Evolutionary conservation across 768 basidiomycete genomes (phyloP).

Genomic region (Rubroboletus pulcherrimus): DNA sequence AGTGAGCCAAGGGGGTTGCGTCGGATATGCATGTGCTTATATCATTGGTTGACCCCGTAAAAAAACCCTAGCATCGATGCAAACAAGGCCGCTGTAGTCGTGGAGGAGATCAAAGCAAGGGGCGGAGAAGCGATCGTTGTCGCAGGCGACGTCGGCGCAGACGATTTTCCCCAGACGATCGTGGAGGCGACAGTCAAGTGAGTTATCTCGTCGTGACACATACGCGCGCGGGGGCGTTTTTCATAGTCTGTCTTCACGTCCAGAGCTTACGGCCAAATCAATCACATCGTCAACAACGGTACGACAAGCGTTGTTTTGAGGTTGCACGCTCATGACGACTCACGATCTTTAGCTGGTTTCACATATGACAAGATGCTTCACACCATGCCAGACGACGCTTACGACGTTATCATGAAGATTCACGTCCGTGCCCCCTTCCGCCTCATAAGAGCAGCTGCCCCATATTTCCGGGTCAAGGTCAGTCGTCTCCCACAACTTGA

Average conservation of each 20-base stretch:
- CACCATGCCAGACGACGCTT: slow-evolving; percentile 79
- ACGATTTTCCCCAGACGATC: slow-evolving; percentile 78
- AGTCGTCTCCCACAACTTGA: background rate
- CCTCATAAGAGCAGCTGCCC: slow-evolving; percentile 78
- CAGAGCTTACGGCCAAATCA: slow-evolving; percentile 79
- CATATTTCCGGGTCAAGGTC: slow-evolving; percentile 77
- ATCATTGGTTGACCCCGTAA: background rate
- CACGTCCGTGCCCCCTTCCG: slow-evolving; percentile 87
- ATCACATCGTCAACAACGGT: slow-evolving; percentile 85
- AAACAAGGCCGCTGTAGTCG: slow-evolving; percentile 61
- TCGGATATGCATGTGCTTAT: background rate
- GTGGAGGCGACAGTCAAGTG: slow-evolving; percentile 73
- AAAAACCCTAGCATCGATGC: slow-evolving; percentile 57
- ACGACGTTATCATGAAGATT: slow-evolving; percentile 77
- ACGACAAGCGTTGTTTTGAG: slow-evolving; percentile 6
- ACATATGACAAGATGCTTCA: slow-evolving; percentile 87
- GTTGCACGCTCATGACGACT: background rate
- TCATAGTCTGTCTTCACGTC: background rate
- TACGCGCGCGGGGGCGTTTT: background rate
- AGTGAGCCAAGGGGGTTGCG: slow-evolving; percentile 41
- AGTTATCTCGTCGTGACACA: slow-evolving; percentile 28
- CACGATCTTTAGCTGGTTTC: slow-evolving; percentile 51
- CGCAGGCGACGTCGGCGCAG: slow-evolving; percentile 76
- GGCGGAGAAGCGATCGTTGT: slow-evolving; percentile 76
- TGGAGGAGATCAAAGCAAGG: slow-evolving; percentile 64